A percentile compares a stretch with the other conserved stretches of the same genome.
Evolutionary conservation across 2,329 filamentous ascomycete species (phyloP).

Genomic region (Sclerotinia nivalis): DNA sequence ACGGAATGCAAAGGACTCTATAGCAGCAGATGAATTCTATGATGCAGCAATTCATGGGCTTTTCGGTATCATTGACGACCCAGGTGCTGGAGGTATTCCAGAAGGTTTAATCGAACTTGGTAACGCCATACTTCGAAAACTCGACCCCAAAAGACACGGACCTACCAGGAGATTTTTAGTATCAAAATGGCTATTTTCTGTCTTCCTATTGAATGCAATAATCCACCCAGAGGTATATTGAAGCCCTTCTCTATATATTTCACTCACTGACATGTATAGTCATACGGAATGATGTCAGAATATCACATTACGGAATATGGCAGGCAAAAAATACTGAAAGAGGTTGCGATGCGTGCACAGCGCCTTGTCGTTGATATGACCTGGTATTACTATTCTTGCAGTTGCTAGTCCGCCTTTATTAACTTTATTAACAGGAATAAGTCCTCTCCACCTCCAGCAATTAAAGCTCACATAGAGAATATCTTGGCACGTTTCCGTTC

Average conservation of each 20-base stretch:
- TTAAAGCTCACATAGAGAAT: constrained; percentile 69
- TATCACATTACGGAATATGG: constrained; percentile 92
- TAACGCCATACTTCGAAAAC: constrained; percentile 76
- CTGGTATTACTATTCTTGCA: constrained; percentile 47
- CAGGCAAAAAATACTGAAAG: constrained; percentile 75
- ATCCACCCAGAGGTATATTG: constrained; percentile 78
- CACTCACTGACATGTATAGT: constrained; percentile 37
- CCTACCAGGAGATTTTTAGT: constrained; percentile 81
- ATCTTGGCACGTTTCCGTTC: constrained; percentile 64
- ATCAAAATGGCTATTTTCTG: constrained; percentile 88
- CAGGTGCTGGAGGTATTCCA: constrained; percentile 81
- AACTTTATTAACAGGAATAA: constrained; percentile 49
- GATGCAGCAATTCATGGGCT: constrained; percentile 76
- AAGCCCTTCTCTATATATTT: not conserved
- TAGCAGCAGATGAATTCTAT: constrained; percentile 86
- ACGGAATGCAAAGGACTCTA: constrained; percentile 76
- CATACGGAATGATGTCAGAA: constrained; percentile 74
- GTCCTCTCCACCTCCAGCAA: constrained; percentile 61
- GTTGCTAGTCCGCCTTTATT: not conserved
- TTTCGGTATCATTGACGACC: constrained; percentile 83
- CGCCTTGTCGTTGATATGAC: constrained; percentile 75
- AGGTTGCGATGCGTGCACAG: constrained; percentile 78
- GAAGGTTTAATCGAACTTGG: constrained; percentile 81
- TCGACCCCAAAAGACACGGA: constrained; percentile 71
- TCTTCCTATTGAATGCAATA: constrained; percentile 79